A percentile compares a stretch with the other conserved stretches of the same genome.
These are phyloP conservation scores for Microbotryum saponariae DNA, from an alignment of 1,284 basidiomycete species.

Conservation along the genomic window DNA sequence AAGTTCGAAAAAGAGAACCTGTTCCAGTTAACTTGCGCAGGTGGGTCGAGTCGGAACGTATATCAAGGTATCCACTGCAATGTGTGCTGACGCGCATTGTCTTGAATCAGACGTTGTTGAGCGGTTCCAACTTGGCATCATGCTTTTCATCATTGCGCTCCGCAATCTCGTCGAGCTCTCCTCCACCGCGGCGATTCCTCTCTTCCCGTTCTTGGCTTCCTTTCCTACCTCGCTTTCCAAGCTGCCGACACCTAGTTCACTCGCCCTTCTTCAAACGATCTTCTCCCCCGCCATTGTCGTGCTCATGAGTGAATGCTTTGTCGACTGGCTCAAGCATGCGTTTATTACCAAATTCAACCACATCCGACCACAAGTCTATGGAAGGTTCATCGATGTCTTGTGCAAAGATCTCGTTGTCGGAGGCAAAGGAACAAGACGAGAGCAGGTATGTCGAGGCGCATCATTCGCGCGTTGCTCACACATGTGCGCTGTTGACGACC, in stretches of 20 bases:
- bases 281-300: constrained; percentile 89
- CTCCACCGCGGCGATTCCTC: constrained; percentile 49
- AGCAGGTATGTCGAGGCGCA: constrained; percentile 17
- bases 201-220: constrained; percentile 54
- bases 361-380: constrained; percentile 85
- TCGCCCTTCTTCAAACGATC: constrained; percentile 66
- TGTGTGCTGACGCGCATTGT: no score
- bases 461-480: not conserved
- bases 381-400: constrained; percentile 89
- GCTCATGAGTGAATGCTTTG: constrained; percentile 81
- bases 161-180: constrained; percentile 92
- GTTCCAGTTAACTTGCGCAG: constrained; percentile 97
- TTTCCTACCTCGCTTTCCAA: constrained; percentile 35
- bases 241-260: constrained; percentile 36
- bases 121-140: constrained; percentile 83
- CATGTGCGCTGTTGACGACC: not conserved
- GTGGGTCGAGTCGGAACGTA: constrained; percentile 44
- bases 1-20: constrained; percentile 99
- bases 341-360: constrained; percentile 93
- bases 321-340: constrained; percentile 99
- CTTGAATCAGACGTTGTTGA: constrained; percentile 78
- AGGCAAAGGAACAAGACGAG: constrained; percentile 60
- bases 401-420: constrained; percentile 82
- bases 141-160: constrained; percentile 85
- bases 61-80: not conserved